phyloP scores from a whole-genome alignment of 352 stramenopile species.

The Pythium coloratum region DNA sequence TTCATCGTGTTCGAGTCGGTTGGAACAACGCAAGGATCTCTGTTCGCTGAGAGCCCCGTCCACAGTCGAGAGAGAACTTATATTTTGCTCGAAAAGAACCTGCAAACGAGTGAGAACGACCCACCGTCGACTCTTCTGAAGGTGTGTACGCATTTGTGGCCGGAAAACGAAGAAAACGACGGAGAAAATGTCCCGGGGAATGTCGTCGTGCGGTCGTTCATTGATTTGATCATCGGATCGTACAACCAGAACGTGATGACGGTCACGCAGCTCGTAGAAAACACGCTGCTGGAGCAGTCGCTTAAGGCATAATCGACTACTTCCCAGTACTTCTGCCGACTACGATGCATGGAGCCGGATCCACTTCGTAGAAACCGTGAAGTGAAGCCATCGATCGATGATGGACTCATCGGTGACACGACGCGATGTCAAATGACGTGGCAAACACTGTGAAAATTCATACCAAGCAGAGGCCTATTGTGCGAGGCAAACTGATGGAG shows the following conservation, averaged over 20 bases:
- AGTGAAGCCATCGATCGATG: no score
- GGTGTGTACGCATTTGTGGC: constrained; percentile 9
- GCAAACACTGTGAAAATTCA: no score
- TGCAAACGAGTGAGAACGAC: background rate
- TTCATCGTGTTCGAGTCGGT: constrained; percentile 14
- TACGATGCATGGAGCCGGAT: no score
- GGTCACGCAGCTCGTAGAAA: constrained; percentile 11
- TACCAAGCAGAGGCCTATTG: no score
- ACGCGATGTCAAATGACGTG: no score
- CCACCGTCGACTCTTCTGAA: constrained; percentile 11
- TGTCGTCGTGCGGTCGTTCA: background rate
- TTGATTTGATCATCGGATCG: constrained; percentile 7
- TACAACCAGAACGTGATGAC: constrained; percentile 18
- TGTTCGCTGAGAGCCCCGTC: background rate
- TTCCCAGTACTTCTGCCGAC: no score
- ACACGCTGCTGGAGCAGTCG: constrained; percentile 10
- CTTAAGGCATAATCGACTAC: background rate
- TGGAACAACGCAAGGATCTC: background rate
- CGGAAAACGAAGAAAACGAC: background rate
- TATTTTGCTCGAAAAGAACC: background rate
- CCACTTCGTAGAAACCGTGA: no score
- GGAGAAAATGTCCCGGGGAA: background rate
- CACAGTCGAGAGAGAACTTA: background rate
- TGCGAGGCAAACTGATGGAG: no score
- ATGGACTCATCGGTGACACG: no score